Conservation (phyloP, 2,329 filamentous ascomycete species). For the Cordyceps javanica region DNA sequence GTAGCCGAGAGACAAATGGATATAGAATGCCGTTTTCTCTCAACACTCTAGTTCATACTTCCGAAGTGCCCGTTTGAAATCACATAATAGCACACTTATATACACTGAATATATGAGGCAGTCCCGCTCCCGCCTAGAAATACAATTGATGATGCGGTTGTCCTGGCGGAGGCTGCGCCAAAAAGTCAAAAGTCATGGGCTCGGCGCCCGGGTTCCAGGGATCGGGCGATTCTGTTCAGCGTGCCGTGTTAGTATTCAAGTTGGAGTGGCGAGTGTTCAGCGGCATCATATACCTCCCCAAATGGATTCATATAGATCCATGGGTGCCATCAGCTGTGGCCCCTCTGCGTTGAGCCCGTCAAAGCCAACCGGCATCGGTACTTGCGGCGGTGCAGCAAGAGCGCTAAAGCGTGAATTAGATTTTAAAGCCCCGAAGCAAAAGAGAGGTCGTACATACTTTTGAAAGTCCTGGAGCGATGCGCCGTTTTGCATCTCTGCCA, state of each 20-base stretch:
- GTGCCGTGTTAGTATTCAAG: background rate
- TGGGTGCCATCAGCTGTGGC: conserved; percentile 55
- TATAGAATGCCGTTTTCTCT: background rate
- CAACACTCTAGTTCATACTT: background rate
- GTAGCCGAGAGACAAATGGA: background rate
- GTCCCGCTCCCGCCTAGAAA: conserved; percentile 32
- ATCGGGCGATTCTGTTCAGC: conserved; percentile 48
- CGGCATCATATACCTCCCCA: conserved; percentile 52
- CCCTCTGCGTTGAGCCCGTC: conserved; percentile 51
- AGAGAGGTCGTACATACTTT: conserved; percentile 27
- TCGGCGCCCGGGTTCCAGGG: conserved; percentile 52
- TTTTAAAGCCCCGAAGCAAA: background rate
- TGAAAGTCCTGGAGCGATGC: conserved; percentile 40
- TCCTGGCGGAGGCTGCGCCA: conserved; percentile 52
- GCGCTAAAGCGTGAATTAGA: conserved; percentile 19
- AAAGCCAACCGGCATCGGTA: conserved; percentile 32
- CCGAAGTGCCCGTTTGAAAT: background rate
- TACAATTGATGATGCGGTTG: conserved; percentile 54
- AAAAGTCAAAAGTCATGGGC: conserved; percentile 54
- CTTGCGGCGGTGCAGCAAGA: conserved; percentile 32
- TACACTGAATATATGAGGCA: background rate
- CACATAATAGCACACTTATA: background rate
- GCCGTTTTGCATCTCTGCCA: conserved; percentile 60
- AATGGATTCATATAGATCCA: conserved; percentile 63
- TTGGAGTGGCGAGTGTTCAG: background rate